phyloP scores from a whole-genome alignment of 768 basidiomycete genomes.

The Russula emetica region DNA sequence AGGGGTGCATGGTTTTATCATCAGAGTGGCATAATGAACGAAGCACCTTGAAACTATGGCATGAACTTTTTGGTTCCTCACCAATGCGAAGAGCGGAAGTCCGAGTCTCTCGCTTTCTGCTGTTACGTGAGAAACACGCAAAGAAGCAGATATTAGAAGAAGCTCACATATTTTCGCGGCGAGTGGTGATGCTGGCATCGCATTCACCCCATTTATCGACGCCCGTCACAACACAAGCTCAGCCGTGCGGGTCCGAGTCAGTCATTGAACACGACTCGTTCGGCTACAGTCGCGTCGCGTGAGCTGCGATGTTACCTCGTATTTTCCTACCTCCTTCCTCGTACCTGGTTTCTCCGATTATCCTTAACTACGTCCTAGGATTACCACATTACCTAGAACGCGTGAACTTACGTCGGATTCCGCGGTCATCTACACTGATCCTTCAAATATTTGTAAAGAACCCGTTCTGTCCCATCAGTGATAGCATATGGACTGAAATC shows the following conservation, averaged over 20 bases:
- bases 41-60: background rate
- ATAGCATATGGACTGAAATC: too few species aligned
- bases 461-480: too few species aligned
- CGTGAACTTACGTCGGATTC: background rate
- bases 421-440: background rate
- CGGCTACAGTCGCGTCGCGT: background rate
- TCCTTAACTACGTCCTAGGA: background rate
- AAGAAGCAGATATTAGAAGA: background rate
- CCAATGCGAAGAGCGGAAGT: background rate
- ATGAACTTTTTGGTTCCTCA: background rate
- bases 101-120: background rate
- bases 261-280: background rate
- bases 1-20: too few species aligned
- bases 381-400: background rate
- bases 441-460: background rate
- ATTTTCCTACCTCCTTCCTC: background rate
- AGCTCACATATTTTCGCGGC: background rate
- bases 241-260: too few species aligned
- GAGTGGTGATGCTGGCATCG: background rate
- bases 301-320: too few species aligned
- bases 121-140: background rate
- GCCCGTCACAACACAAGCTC: slow-evolving; percentile 15
- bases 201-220: slow-evolving; percentile 9
- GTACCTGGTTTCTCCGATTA: background rate
- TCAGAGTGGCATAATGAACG: too few species aligned